Base-by-base conservation (phyloP, 2,329 filamentous ascomycete genomes). In the Cladobotryum mycophilum region DNA sequence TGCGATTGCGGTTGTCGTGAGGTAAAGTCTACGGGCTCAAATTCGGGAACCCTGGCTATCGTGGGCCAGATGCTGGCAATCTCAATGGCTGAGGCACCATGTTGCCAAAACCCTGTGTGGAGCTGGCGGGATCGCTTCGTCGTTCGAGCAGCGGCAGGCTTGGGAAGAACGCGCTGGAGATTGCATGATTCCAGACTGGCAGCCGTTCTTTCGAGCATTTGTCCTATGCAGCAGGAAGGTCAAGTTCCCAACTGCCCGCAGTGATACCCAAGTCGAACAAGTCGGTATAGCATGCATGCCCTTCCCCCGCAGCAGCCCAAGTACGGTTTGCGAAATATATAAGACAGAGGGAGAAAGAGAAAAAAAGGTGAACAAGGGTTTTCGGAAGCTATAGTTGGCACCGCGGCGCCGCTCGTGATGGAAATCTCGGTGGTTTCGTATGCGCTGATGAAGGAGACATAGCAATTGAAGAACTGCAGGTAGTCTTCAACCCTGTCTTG, bases 191-290 rank as follows among this genome's bases (percentile, higher is more conserved):
- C 79, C 66, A 81, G 66, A 64, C 70, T 72, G 54, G 74, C 72
- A 38, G 76, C 76, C 51, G 78, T 78, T 72, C 77, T 75, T 71
- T 81, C 78, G 60, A 81, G 75, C 77, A 81, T 80, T 65, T 68
- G 70, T 49, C 53, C 52, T 51, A 51, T 41, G 15, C 15, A 41
- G 33, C 42, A 43, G 51, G 18, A 50, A 33, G 18, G 47, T 46
- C 41, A 43, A 38, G 33, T 42, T 42, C 35, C 46, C 34, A 47
- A 34, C 12, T 18, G 45, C 45, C 40, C 40, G 45, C 38, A 48
- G 45, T 25, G 45, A 47, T 44, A 44, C 30, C 25, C 12, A 48
- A 22, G 13, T 30, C 9, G 41, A 17, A 6, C 22, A 5, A 40
- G 38, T 42, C 43, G 44, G 38, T 42, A 40, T 45, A 37, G 45